Evolutionary conservation across 306 rosid genomes (phyloP).

Genomic region (Phaseolus lunatus): DNA sequence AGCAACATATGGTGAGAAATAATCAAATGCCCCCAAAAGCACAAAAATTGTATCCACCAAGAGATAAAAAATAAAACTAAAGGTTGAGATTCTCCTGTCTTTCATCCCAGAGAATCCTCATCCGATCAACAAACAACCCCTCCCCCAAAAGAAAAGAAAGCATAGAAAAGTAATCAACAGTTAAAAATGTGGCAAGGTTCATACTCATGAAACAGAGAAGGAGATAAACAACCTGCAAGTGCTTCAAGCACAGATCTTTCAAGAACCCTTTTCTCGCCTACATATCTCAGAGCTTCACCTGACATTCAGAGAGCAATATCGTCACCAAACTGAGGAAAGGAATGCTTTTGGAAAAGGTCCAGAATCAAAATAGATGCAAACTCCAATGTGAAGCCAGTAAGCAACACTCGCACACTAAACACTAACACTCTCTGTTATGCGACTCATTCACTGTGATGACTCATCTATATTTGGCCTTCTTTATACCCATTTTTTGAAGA

Average conservation of each 20-base stretch:
- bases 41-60: not conserved
- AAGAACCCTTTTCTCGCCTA: conserved; percentile 22
- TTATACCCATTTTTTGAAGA: conserved; percentile 14
- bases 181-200: not conserved
- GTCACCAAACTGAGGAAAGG: no score
- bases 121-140: not conserved
- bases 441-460: conserved; percentile 41
- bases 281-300: not conserved
- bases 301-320: no score
- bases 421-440: conserved; percentile 16
- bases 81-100: not conserved
- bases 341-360: no score
- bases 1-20: not conserved
- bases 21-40: not conserved
- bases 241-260: conserved; percentile 39
- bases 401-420: conserved; percentile 16
- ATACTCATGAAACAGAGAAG: conserved; percentile 40
- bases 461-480: conserved; percentile 37
- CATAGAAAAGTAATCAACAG: not conserved
- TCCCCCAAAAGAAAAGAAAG: not conserved
- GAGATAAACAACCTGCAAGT: conserved; percentile 19
- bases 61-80: not conserved
- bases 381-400: conserved; percentile 5
- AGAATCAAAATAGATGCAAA: no score
- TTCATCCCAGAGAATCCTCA: not conserved